Evolutionary conservation across 306 rosid genomes (phyloP), one percentile per base, ranked within the genome.

Genomic region (Cucumis melo): DNA sequence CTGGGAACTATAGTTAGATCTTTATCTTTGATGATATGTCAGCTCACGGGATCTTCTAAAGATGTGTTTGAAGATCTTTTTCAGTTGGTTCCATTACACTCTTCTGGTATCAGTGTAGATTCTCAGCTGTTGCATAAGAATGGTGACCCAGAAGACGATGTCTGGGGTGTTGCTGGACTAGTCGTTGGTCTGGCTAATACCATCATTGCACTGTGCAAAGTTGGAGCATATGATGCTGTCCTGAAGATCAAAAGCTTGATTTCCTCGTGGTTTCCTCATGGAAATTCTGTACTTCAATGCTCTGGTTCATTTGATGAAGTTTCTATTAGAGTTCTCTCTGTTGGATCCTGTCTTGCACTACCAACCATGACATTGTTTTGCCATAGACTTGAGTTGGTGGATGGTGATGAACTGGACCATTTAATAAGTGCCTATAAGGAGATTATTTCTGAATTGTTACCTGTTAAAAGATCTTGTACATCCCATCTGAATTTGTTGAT

Each of bases 111-210:
- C 57, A 75, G 64, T 80, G 75, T 82, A 81, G 59, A 17, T 74
- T 73, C 78, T 78, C 87, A 81, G 76, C 80, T 60, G 55, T 78
- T 85, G 53, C 74, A 64, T 77, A 89, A 83, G 76, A 85, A 84
- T 77, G 85, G 82, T 77, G 88, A 90, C 78, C 76, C 78, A 78
- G 91, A 89, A 71, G 98, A 94, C 80, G 98, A 94, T 82, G 85
- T 90, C 76, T 91, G 97, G 97, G 98, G 96, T 83, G 87, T 94
- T 82, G 88, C 96, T 80, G 98, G 98, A 82, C 92, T 94, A 82
- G 90, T 94, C 75, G 86, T 91, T 82, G 98, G 98, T 82, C 85
- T 91, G 87, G 91, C 91, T 15, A 84, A 85, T 73, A 83, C 93
- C 61, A 76, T 91, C 46, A 73, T 87, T 82, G 95, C 96, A 70